Percentiles rank a stretch among this genome's conserved stretches.
Conservation (phyloP, 2,329 filamentous ascomycete genomes). For the Cladosporium sp. region DNA sequence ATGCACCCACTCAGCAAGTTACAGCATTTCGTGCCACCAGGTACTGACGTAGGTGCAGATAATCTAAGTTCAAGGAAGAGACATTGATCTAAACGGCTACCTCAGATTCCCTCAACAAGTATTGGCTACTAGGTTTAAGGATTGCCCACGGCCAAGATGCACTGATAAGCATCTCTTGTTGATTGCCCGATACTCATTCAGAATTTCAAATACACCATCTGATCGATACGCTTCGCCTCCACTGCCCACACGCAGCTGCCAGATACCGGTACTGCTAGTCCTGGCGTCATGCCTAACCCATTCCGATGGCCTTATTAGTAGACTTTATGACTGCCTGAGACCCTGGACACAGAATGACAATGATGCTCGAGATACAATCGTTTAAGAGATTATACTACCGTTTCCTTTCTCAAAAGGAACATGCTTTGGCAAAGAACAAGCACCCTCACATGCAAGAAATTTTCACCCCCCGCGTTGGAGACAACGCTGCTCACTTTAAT, state of each 20-base stretch:
- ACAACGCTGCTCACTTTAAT: too few species aligned
- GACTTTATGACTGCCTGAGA: neutral
- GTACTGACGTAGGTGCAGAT: neutral
- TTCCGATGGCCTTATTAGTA: neutral
- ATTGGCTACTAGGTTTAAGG: neutral
- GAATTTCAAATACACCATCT: neutral
- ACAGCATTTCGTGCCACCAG: neutral
- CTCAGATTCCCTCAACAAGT: neutral
- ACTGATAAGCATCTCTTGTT: neutral
- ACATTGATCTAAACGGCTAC: neutral
- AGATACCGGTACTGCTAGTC: neutral
- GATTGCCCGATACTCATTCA: neutral
- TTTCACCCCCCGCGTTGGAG: too few species aligned
- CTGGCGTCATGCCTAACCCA: neutral
- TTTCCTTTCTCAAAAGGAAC: too few species aligned
- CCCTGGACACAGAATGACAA: neutral
- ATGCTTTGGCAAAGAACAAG: neutral
- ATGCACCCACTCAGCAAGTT: neutral
- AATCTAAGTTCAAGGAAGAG: neutral
- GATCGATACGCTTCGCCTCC: neutral
- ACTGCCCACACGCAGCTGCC: neutral
- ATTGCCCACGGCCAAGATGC: neutral
- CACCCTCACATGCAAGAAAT: neutral
- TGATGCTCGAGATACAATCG: neutral
- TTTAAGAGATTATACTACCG: neutral